Evolutionary conservation across 192 early-diverging fungal genomes (phyloP).

Genomic region (Allomyces arbusculus): DNA sequence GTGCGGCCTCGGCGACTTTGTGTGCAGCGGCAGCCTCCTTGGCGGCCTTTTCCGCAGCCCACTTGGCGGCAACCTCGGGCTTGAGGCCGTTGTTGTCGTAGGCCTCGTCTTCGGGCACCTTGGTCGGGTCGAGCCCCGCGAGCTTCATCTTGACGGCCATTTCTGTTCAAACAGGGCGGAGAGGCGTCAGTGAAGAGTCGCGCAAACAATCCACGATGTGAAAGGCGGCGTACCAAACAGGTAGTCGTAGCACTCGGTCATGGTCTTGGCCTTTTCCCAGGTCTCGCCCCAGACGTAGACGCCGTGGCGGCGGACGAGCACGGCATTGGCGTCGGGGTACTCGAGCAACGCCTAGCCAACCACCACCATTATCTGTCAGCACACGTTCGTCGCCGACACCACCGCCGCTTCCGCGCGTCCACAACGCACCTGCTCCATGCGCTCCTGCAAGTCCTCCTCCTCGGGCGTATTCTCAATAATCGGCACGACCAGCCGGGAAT

Average conservation of each 20-base stretch:
- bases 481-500: constrained; percentile 67
- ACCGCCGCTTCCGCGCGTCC: too few relatives aligned
- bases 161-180: constrained; percentile 8
- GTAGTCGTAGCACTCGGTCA: constrained; percentile 98
- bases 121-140: constrained; percentile 56
- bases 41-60: too few relatives aligned
- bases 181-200: too few relatives aligned
- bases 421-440: constrained; percentile 40
- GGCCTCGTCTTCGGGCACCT: constrained; percentile 3
- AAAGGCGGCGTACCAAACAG: constrained; percentile 37
- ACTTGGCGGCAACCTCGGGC: too few relatives aligned
- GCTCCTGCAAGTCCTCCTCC: constrained; percentile 72
- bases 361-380: not conserved
- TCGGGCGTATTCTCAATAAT: constrained; percentile 91
- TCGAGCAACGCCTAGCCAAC: constrained; percentile 49
- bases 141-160: constrained; percentile 83
- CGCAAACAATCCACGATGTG: too few relatives aligned
- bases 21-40: too few relatives aligned
- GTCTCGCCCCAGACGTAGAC: constrained; percentile 94
- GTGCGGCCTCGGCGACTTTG: too few relatives aligned
- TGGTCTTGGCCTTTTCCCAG: constrained; percentile 95
- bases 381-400: too few relatives aligned
- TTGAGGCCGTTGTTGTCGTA: not conserved
- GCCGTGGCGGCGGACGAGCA: constrained; percentile 84
- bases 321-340: constrained; percentile 79